phyloP scores from a whole-genome alignment of 495 filamentous ascomycete species.

The Lophiostoma macrostomum region DNA sequence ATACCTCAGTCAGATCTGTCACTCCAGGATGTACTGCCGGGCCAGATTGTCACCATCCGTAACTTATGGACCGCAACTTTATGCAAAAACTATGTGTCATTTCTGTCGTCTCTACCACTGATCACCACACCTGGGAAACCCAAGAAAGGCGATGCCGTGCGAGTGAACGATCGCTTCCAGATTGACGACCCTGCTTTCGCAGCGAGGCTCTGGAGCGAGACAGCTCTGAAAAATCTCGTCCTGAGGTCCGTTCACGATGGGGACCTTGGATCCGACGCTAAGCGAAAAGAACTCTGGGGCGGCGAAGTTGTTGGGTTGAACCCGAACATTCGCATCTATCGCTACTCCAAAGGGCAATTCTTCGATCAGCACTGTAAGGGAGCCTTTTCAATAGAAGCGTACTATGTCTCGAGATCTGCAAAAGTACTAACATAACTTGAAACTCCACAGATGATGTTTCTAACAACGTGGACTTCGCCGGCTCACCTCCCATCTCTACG shows the following conservation, averaged over 20 bases:
- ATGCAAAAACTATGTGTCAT: slow-evolving; percentile 77
- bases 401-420: no score
- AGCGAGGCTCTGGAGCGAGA: slow-evolving; percentile 57
- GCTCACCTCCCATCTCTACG: slow-evolving; percentile 50
- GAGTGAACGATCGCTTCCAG: slow-evolving; percentile 91
- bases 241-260: slow-evolving; percentile 35
- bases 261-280: slow-evolving; percentile 29
- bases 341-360: slow-evolving; percentile 83
- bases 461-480: slow-evolving; percentile 59
- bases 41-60: slow-evolving; percentile 72
- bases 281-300: slow-evolving; percentile 60
- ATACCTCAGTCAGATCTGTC: slow-evolving; percentile 64
- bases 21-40: slow-evolving; percentile 54
- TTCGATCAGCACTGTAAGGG: slow-evolving; percentile 83
- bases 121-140: slow-evolving; percentile 79
- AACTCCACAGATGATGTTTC: slow-evolving; percentile 76
- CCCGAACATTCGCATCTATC: slow-evolving; percentile 85
- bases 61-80: slow-evolving; percentile 77
- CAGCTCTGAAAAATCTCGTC: slow-evolving; percentile 37
- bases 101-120: slow-evolving; percentile 71
- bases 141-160: slow-evolving; percentile 77
- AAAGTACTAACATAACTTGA: no score
- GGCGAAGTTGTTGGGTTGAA: slow-evolving; percentile 84
- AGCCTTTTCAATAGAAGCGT: no score
- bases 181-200: slow-evolving; percentile 74